phyloP scores from a whole-genome alignment of 192 early-diverging fungal species.

The Linnemannia zychae region DNA sequence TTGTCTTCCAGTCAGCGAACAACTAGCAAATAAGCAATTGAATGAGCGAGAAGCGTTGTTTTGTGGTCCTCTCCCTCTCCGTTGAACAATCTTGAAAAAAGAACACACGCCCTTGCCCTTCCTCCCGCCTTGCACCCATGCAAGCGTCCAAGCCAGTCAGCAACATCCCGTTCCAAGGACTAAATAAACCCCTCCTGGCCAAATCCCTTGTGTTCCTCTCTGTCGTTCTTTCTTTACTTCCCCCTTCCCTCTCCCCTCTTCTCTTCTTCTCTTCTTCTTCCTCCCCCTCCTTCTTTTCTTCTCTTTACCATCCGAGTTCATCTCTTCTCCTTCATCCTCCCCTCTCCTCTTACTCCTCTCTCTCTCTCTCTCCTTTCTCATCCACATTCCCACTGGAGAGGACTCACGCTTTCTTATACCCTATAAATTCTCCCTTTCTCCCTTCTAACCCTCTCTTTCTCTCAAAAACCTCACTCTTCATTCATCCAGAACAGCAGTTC shows the following conservation, averaged over 20 bases:
- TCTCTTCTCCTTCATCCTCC: not conserved
- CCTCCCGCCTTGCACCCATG: no score
- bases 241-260: not conserved
- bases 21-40: no score
- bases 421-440: slow-evolving; percentile 1
- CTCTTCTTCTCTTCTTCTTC: not conserved
- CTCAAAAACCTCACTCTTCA: not conserved
- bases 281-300: not conserved
- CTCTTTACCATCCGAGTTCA: no score
- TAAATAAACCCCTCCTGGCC: not conserved
- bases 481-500: slow-evolving; percentile 4
- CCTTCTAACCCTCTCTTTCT: not conserved
- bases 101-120: no score
- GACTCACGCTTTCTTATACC: not conserved
- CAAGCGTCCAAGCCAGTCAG: no score
- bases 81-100: no score
- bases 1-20: no score
- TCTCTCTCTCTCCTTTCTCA: not conserved
- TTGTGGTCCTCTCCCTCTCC: no score
- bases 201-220: slow-evolving; percentile 8
- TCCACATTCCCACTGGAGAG: slow-evolving; percentile 16
- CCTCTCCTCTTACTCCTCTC: not conserved
- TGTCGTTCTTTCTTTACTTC: slow-evolving; percentile 15
- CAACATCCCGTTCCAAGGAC: no score
- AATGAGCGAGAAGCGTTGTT: no score